Evolutionary conservation across 495 filamentous ascomycete genomes (phyloP).

Genomic region (Tuber umbilicatum): DNA sequence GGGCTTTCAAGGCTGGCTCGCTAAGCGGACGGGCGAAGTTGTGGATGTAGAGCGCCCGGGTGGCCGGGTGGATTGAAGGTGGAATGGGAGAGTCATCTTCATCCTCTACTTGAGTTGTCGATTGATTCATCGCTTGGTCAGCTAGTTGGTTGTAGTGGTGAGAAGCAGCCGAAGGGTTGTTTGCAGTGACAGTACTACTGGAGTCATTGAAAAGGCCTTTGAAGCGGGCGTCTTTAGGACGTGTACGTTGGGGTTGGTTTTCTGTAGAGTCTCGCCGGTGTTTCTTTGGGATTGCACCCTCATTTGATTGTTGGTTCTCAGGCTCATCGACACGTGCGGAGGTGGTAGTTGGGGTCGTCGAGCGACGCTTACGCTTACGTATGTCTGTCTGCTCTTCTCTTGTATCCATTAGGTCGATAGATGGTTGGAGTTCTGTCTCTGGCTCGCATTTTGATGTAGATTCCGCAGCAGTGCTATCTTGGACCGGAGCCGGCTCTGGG

Average conservation of each 20-base stretch:
- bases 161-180: constrained; percentile 26
- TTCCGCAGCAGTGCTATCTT: background rate
- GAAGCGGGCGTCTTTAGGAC: constrained; percentile 49
- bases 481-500: background rate
- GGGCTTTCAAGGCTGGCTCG: constrained; percentile 54
- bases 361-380: constrained; percentile 68
- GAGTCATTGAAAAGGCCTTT: constrained; percentile 50
- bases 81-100: constrained; percentile 35
- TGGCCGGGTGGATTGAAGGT: constrained; percentile 75
- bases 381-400: constrained; percentile 50
- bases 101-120: constrained; percentile 12
- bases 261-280: constrained; percentile 24
- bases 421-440: constrained; percentile 7
- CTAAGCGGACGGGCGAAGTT: constrained; percentile 85
- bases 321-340: background rate
- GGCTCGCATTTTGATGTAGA: background rate
- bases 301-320: constrained; percentile 6
- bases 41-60: constrained; percentile 79
- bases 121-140: constrained; percentile 8
- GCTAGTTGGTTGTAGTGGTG: constrained; percentile 14
- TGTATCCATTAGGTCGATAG: constrained; percentile 39
- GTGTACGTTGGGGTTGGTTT: constrained; percentile 17
- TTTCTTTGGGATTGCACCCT: constrained; percentile 22
- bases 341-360: constrained; percentile 49
- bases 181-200: background rate